phyloP scores from a whole-genome alignment of 2,329 filamentous ascomycete species.

The Aspergillus candidus region DNA sequence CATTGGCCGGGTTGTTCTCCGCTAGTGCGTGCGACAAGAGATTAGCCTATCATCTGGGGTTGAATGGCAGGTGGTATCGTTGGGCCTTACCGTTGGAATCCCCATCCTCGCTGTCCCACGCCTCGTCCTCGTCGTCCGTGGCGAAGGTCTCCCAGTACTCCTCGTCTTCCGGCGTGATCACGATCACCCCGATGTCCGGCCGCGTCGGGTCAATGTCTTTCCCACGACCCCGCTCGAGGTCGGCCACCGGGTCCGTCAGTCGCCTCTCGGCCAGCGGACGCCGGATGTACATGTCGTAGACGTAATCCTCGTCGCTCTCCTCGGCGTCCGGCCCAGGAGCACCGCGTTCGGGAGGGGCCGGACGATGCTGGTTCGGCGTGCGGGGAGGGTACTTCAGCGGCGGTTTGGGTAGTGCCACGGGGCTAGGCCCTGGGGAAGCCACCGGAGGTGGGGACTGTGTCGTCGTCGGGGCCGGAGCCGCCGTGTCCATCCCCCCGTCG shows the following conservation, averaged over 20 bases:
- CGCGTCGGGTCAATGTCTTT: constrained; percentile 27
- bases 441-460: neutral
- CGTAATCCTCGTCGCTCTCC: constrained; percentile 49
- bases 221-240: constrained; percentile 19
- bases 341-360: constrained; percentile 9
- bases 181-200: constrained; percentile 36
- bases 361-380: constrained; percentile 21
- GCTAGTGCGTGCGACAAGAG: constrained; percentile 25
- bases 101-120: constrained; percentile 56
- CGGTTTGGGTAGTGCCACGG: constrained; percentile 18
- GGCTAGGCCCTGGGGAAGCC: constrained; percentile 4
- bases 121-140: constrained; percentile 49
- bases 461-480: constrained; percentile 4
- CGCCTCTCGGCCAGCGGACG: constrained; percentile 34
- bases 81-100: constrained; percentile 51
- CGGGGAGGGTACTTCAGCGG: constrained; percentile 34
- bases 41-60: neutral
- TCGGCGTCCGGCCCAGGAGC: constrained; percentile 19
- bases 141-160: constrained; percentile 54
- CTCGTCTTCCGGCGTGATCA: constrained; percentile 40
- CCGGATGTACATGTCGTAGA: constrained; percentile 58
- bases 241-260: constrained; percentile 30
- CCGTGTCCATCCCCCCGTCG: constrained; percentile 25
- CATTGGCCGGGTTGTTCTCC: constrained; percentile 46
- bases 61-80: neutral